Percentiles rank a stretch among this genome's conserved stretches.
Conservation (phyloP, 169 alveolate species). For the Plasmodium yoelii region DNA sequence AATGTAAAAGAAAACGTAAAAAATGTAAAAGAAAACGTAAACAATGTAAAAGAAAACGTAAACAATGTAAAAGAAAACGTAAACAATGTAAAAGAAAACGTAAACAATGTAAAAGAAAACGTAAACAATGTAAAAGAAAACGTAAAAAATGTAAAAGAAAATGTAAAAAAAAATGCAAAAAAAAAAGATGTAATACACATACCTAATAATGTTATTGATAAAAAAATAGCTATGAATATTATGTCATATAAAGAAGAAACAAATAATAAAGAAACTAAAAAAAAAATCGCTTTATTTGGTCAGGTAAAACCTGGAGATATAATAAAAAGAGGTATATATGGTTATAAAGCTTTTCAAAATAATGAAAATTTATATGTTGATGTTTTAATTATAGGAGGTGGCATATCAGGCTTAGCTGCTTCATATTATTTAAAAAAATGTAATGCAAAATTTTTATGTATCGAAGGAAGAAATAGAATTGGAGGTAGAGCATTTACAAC, state of each 20-base stretch:
- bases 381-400: slow-evolving; percentile 86
- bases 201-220: slow-evolving; percentile 38
- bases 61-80: not conserved
- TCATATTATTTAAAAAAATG: slow-evolving; percentile 80
- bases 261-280: slow-evolving; percentile 4
- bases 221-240: slow-evolving; percentile 2
- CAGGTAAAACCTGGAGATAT: slow-evolving; percentile 63
- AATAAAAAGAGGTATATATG: slow-evolving; percentile 58
- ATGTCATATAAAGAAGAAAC: slow-evolving; percentile 1
- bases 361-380: slow-evolving; percentile 67
- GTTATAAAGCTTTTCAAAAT: slow-evolving; percentile 10
- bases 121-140: not conserved
- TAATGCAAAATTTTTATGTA: slow-evolving; percentile 74
- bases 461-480: slow-evolving; percentile 84
- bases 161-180: not conserved
- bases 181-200: not conserved
- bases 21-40: not conserved
- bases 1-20: not conserved
- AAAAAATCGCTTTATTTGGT: slow-evolving; percentile 61
- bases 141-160: too few relatives aligned
- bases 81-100: not conserved
- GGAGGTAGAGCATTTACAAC: slow-evolving; percentile 86
- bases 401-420: slow-evolving; percentile 85
- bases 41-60: not conserved
- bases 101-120: not conserved